These are phyloP conservation scores for Plasmodium malariae DNA, from an alignment of 169 alveolate species.

Conservation along the genomic window DNA sequence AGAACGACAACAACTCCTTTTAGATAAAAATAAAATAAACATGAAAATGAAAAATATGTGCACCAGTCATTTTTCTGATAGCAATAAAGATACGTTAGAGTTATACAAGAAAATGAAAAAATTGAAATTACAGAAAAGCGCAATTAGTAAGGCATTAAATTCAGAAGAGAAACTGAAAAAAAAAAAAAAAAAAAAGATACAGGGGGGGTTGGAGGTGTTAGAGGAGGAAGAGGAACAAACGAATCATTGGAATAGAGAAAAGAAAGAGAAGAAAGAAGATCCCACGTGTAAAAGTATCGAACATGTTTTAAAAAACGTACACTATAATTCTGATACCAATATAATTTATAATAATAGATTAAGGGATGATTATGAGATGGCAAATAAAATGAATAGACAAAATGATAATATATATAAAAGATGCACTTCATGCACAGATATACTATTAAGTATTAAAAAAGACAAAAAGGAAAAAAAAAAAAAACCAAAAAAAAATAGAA, in stretches of 20 bases:
- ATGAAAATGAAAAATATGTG: background rate
- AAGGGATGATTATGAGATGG: background rate
- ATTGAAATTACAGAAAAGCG: background rate
- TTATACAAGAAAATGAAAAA: constrained; percentile 14
- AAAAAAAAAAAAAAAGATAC: background rate
- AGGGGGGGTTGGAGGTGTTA: too few relatives aligned
- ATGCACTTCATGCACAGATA: constrained; percentile 36
- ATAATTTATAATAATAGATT: constrained; percentile 10
- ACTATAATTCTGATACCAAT: constrained; percentile 17
- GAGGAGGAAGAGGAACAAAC: too few relatives aligned
- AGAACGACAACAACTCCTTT: too few relatives aligned
- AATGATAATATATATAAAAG: background rate
- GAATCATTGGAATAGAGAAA: too few relatives aligned
- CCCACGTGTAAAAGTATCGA: background rate
- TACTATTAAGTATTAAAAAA: constrained; percentile 19
- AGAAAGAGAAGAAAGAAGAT: too few relatives aligned
- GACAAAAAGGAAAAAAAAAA: constrained; percentile 19
- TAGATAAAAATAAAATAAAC: background rate
- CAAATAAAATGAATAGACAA: constrained; percentile 1
- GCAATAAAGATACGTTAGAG: constrained; percentile 2
- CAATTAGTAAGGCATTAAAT: background rate
- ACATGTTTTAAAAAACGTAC: background rate
- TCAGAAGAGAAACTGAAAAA: background rate
- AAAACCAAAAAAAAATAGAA: constrained; percentile 5
- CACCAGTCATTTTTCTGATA: constrained; percentile 8